These are phyloP conservation scores for Hypoxylon rubiginosum DNA, from an alignment of 2,329 filamentous ascomycete species.

Conservation along the genomic window DNA sequence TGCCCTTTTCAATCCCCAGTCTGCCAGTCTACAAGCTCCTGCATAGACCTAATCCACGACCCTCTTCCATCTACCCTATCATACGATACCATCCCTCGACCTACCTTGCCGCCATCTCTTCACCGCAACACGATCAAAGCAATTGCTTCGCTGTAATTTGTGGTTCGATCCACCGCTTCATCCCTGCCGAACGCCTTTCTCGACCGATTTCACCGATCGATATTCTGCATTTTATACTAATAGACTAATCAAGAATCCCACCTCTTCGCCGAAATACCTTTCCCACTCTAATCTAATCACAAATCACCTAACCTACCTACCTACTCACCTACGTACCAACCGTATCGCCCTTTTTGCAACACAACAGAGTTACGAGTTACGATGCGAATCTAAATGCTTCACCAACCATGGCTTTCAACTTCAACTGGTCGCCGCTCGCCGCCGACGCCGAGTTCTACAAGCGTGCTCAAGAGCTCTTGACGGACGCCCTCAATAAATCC, in stretches of 20 bases:
- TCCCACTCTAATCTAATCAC: slow-evolving; percentile 18
- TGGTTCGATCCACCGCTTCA: slow-evolving; percentile 38
- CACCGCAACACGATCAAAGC: slow-evolving; percentile 37
- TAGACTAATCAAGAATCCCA: slow-evolving; percentile 25
- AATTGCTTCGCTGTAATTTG: slow-evolving; percentile 36
- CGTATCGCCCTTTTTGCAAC: too few species aligned
- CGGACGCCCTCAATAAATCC: slow-evolving; percentile 95
- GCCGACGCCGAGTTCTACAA: slow-evolving; percentile 93
- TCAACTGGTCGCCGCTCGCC: slow-evolving; percentile 99
- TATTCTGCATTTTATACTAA: slow-evolving; percentile 32
- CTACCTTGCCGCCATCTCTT: slow-evolving; percentile 15
- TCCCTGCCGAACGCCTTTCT: slow-evolving; percentile 31
- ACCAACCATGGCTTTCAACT: slow-evolving; percentile 99
- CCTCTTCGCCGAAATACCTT: slow-evolving; percentile 11
- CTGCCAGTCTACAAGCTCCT: background rate
- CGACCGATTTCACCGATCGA: slow-evolving; percentile 36
- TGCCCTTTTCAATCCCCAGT: background rate
- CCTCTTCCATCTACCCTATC: slow-evolving; percentile 23
- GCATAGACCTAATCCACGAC: slow-evolving; percentile 24
- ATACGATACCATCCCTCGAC: slow-evolving; percentile 28
- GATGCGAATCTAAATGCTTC: slow-evolving; percentile 53
- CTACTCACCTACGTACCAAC: background rate
- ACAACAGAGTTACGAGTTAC: slow-evolving; percentile 26
- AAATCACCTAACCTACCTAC: background rate
- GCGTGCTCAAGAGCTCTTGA: slow-evolving; percentile 93